Conservation (phyloP, 2,329 filamentous ascomycete species). For the Pyrenochaeta sp. region DNA sequence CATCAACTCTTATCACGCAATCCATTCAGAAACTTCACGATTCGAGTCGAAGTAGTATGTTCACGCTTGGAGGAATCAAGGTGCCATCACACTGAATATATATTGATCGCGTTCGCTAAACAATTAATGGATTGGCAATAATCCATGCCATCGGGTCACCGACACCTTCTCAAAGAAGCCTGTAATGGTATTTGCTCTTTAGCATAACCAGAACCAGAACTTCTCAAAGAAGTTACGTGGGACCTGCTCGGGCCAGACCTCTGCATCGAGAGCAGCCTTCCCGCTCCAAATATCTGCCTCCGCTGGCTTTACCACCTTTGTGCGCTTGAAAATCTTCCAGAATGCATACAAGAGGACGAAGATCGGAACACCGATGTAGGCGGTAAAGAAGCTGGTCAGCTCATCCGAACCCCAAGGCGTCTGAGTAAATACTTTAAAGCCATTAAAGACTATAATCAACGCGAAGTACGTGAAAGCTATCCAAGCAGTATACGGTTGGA, state of each 20-base stretch:
- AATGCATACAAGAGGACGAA: conserved; percentile 61
- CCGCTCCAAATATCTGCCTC: conserved; percentile 58
- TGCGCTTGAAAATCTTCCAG: conserved; percentile 73
- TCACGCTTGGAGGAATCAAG: too few relatives aligned
- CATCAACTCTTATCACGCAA: too few relatives aligned
- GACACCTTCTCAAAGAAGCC: background rate
- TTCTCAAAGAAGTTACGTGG: conserved; percentile 57
- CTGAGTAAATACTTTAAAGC: conserved; percentile 65
- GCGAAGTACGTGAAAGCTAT: conserved; percentile 66
- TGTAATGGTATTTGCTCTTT: conserved; percentile 3
- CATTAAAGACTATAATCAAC: conserved; percentile 67
- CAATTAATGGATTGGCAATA: background rate
- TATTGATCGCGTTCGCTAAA: too few relatives aligned
- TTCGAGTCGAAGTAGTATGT: too few relatives aligned
- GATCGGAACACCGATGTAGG: conserved; percentile 56
- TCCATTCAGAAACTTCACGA: too few relatives aligned
- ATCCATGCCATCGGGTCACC: background rate
- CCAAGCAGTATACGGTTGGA: conserved; percentile 65
- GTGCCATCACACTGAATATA: too few relatives aligned
- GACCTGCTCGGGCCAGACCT: conserved; percentile 54
- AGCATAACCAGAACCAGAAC: conserved; percentile 60
- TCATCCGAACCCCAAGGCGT: conserved; percentile 48
- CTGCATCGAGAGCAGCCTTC: conserved; percentile 57
- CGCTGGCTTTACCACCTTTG: conserved; percentile 56
- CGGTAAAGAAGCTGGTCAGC: conserved; percentile 60